These are phyloP conservation scores for Saccharomyces hybrid DNA, from an alignment of 1,139 yeast species.

Conservation along the genomic window DNA sequence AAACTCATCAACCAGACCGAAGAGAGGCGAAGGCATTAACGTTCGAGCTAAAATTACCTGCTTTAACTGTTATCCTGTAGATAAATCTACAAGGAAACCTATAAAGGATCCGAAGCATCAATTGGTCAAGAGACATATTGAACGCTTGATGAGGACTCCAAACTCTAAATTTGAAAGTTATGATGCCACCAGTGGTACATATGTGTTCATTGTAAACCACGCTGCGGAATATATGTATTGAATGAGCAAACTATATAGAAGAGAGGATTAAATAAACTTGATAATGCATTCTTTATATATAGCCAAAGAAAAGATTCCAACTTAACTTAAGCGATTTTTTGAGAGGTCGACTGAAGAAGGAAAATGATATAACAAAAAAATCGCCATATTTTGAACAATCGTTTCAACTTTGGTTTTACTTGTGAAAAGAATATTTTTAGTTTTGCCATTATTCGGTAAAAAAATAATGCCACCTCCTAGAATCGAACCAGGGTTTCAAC, in stretches of 20 bases:
- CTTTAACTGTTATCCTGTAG: constrained; percentile 70
- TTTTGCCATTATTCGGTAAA: background rate
- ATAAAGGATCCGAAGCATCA: constrained; percentile 75
- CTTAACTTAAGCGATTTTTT: background rate
- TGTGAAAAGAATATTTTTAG: no score
- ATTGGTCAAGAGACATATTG: constrained; percentile 59
- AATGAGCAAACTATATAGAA: background rate
- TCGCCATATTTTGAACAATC: background rate
- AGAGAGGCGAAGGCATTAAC: constrained; percentile 77
- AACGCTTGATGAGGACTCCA: constrained; percentile 52
- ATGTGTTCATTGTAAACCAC: constrained; percentile 14
- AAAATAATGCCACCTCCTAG: constrained; percentile 7
- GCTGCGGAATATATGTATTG: constrained; percentile 3
- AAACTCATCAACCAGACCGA: constrained; percentile 52
- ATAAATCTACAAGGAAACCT: constrained; percentile 65
- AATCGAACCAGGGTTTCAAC: constrained; percentile 1
- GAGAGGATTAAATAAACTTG: background rate
- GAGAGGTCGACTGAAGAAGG: background rate
- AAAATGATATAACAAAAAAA: background rate
- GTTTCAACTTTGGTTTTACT: no score
- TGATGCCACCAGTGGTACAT: constrained; percentile 62
- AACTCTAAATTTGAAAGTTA: constrained; percentile 64
- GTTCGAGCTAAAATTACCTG: constrained; percentile 65
- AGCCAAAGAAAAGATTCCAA: background rate
- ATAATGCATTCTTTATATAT: background rate